Conservation (phyloP, 768 basidiomycete genomes). For the Russula olivacea region DNA sequence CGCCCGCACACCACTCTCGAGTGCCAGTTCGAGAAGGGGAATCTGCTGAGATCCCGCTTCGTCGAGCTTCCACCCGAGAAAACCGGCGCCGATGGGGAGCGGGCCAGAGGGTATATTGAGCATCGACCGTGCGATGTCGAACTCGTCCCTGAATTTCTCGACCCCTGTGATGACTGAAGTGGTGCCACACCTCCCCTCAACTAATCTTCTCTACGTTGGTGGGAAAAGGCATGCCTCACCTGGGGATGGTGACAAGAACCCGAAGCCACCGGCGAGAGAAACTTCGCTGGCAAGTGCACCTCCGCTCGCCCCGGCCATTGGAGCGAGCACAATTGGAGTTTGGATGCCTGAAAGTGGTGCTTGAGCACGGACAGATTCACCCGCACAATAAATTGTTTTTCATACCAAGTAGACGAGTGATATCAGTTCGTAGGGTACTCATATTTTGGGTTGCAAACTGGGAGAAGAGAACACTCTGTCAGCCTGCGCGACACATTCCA, state of each 20-base stretch:
- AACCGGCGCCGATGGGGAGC: slow-evolving; percentile 67
- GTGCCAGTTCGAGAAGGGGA: slow-evolving; percentile 42
- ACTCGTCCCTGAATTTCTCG: slow-evolving; percentile 43
- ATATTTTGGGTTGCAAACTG: not conserved
- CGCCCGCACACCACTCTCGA: slow-evolving; percentile 53
- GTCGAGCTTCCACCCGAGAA: slow-evolving; percentile 67
- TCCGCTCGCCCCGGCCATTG: slow-evolving; percentile 69
- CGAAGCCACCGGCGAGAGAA: slow-evolving; percentile 65
- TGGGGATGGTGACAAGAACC: slow-evolving; percentile 63
- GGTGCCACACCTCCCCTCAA: not conserved
- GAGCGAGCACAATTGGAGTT: slow-evolving; percentile 55
- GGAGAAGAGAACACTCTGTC: not conserved
- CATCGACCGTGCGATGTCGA: slow-evolving; percentile 45
- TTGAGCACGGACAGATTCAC: slow-evolving; percentile 4
- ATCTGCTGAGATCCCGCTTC: slow-evolving; percentile 35
- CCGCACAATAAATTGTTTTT: not conserved
- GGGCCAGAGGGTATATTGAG: slow-evolving; percentile 33
- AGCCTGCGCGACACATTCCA: too few species aligned
- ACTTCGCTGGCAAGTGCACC: slow-evolving; percentile 49
- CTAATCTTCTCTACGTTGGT: not conserved
- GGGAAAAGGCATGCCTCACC: slow-evolving; percentile 35
- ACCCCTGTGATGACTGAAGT: slow-evolving; percentile 43
- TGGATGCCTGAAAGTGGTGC: slow-evolving; percentile 39
- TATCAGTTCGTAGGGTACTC: slow-evolving; percentile 34
- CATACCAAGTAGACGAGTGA: slow-evolving; percentile 50